phyloP scores from a whole-genome alignment of 225 moss, liverwort and hornwort genomes.

The Polytrichum formosum region DNA sequence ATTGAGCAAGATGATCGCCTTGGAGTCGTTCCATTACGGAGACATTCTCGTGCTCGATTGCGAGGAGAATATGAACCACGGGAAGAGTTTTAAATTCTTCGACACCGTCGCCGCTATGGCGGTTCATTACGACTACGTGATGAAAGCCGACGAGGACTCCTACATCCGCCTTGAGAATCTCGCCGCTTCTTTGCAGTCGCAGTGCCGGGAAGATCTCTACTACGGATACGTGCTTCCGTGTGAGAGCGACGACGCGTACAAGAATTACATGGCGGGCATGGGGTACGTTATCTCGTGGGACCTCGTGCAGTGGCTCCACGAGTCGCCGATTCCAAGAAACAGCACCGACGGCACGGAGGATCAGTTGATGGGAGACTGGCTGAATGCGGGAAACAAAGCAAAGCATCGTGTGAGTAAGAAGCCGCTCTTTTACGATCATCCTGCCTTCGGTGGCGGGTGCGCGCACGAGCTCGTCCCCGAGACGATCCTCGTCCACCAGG shows the following conservation, averaged over 20 bases:
- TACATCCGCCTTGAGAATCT: constrained; percentile 67
- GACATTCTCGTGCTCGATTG: constrained; percentile 62
- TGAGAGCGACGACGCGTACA: constrained; percentile 40
- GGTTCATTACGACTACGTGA: constrained; percentile 66
- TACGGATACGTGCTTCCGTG: constrained; percentile 69
- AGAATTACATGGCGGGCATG: constrained; percentile 71
- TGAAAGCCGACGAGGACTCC: constrained; percentile 84
- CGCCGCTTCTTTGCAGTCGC: constrained; percentile 31
- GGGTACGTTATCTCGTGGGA: constrained; percentile 80
- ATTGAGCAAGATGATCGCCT: constrained; percentile 40
- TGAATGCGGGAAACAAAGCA: constrained; percentile 54
- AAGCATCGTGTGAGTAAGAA: constrained; percentile 70
- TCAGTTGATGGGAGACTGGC: constrained; percentile 58
- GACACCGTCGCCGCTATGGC: constrained; percentile 44
- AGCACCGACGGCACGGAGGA: constrained; percentile 59
- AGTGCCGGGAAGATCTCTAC: constrained; percentile 69
- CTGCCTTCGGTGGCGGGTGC: constrained; percentile 52
- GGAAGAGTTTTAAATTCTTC: constrained; percentile 65
- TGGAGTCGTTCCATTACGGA: constrained; percentile 49
- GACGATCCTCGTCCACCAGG: constrained; percentile 71
- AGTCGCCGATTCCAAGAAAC: constrained; percentile 42
- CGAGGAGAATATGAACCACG: constrained; percentile 72
- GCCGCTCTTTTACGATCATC: constrained; percentile 72
- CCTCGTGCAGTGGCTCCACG: constrained; percentile 56
- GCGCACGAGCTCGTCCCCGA: constrained; percentile 57